Evolutionary conservation across 169 alveolate species (phyloP).

Genomic region (Hepatocystis sp.): DNA sequence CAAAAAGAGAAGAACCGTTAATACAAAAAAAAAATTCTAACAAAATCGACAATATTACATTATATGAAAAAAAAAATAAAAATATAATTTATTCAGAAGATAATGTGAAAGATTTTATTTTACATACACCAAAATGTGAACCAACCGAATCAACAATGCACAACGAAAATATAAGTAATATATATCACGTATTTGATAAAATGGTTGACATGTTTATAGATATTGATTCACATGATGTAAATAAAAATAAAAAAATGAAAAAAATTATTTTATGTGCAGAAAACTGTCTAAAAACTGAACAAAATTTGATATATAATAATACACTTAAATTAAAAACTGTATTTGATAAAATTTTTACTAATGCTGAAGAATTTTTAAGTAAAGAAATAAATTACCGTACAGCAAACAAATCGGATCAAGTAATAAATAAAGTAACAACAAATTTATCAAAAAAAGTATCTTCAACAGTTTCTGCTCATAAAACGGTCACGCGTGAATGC

Average conservation of each 20-base stretch:
- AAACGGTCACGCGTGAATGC: no score
- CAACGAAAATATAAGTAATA: background rate
- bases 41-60: no score
- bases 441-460: background rate
- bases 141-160: background rate
- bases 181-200: conserved; percentile 5
- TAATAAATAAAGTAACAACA: background rate
- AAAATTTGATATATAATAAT: conserved; percentile 18
- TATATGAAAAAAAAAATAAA: no score
- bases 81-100: no score
- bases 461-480: no score
- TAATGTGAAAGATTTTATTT: no score
- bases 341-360: conserved; percentile 28
- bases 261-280: conserved; percentile 26
- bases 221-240: conserved; percentile 19
- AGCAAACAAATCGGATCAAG: background rate
- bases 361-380: conserved; percentile 13
- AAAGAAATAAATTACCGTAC: conserved; percentile 50
- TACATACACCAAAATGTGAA: background rate
- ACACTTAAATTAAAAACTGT: conserved; percentile 6
- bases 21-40: no score
- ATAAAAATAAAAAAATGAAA: conserved; percentile 48
- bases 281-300: conserved; percentile 31
- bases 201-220: conserved; percentile 23
- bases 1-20: no score